These are phyloP conservation scores for Begonia peltatifolia DNA, from an alignment of 306 rosid species.

Conservation along the genomic window DNA sequence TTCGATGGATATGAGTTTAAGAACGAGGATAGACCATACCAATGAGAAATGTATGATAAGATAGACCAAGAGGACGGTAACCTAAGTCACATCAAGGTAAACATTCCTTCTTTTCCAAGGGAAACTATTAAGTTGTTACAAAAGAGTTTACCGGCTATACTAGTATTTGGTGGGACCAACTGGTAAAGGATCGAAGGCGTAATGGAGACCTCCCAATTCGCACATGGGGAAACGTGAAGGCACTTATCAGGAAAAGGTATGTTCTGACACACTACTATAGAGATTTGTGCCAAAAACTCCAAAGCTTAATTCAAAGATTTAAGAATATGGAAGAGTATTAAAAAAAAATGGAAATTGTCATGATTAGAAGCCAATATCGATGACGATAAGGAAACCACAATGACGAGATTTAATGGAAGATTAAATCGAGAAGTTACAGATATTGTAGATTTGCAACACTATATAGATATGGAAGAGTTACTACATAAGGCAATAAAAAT, in stretches of 20 bases:
- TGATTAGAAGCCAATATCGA: neutral
- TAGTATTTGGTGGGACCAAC: neutral
- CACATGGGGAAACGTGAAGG: no score
- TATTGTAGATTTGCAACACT: neutral
- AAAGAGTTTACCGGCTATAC: neutral
- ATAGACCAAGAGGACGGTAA: no score
- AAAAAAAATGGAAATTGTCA: neutral
- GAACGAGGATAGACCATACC: no score
- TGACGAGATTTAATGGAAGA: neutral
- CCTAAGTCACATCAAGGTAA: no score
- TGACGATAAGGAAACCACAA: neutral
- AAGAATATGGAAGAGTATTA: no score
- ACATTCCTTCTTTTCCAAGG: no score
- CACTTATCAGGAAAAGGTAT: neutral
- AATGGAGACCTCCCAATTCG: neutral
- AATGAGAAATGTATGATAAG: no score
- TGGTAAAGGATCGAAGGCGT: neutral
- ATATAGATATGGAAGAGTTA: neutral
- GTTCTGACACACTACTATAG: neutral
- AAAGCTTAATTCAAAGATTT: neutral
- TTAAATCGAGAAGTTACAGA: neutral
- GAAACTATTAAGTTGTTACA: neutral
- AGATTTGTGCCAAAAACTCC: neutral
- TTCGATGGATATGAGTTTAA: no score
- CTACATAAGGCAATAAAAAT: neutral